phyloP scores from a whole-genome alignment of 345 rosid genomes.

The Citrus hindsii region DNA sequence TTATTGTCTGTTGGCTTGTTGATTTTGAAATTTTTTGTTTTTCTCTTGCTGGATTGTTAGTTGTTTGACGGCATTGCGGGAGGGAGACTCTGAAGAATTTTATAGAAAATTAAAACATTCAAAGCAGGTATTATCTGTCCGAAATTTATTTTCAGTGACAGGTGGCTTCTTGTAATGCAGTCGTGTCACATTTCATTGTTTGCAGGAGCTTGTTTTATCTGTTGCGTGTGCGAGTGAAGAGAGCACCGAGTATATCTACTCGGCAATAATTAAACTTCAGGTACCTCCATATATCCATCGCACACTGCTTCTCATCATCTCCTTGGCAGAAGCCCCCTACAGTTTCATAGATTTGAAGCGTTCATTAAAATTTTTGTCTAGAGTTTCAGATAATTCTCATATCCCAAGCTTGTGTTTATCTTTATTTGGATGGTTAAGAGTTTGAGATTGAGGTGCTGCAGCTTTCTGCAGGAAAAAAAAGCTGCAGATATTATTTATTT shows the following conservation, averaged over 20 bases:
- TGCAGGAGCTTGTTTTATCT: constrained; percentile 73
- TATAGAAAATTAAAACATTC: constrained; percentile 51
- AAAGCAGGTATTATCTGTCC: constrained; percentile 59
- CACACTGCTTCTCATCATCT: constrained; percentile 17
- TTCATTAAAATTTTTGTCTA: not conserved
- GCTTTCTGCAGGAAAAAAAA: no score
- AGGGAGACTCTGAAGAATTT: constrained; percentile 77
- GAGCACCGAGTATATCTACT: constrained; percentile 80
- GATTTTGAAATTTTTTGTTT: constrained; percentile 10
- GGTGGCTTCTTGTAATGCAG: constrained; percentile 9
- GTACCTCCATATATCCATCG: constrained; percentile 25
- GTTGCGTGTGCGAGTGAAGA: constrained; percentile 83
- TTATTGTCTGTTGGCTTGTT: not conserved
- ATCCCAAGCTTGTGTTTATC: not conserved
- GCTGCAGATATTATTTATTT: no score
- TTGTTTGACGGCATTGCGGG: constrained; percentile 83
- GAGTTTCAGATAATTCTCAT: not conserved
- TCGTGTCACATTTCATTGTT: constrained; percentile 13
- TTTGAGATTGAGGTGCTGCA: no score
- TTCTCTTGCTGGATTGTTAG: constrained; percentile 37
- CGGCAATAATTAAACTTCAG: constrained; percentile 82
- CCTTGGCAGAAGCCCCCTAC: not conserved
- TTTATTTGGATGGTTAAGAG: not conserved
- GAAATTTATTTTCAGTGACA: constrained; percentile 7
- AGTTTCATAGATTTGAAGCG: not conserved